phyloP scores from a whole-genome alignment of 306 rosid genomes.

The Calophaca sinica region DNA sequence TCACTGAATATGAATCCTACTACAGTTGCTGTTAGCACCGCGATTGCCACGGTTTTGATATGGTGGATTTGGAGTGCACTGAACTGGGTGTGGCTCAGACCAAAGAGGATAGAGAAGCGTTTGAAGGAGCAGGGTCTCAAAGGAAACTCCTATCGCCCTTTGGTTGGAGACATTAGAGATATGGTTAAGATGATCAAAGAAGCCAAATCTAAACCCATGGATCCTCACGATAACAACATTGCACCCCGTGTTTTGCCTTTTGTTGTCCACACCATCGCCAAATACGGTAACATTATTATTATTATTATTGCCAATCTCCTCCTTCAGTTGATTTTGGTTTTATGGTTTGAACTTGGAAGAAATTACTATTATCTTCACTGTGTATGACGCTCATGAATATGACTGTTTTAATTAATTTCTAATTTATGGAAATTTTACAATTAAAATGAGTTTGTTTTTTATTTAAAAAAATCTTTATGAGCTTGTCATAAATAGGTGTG shows the following conservation, averaged over 20 bases:
- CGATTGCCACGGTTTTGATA: slow-evolving; percentile 29
- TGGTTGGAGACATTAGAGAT: slow-evolving; percentile 54
- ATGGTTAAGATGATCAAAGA: slow-evolving; percentile 50
- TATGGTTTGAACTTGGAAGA: too few species aligned
- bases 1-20: background rate
- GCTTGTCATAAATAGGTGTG: too few species aligned
- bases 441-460: too few species aligned
- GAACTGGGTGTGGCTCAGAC: slow-evolving; percentile 52
- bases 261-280: slow-evolving; percentile 52
- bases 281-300: slow-evolving; percentile 40
- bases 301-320: too few species aligned
- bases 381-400: too few species aligned
- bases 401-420: too few species aligned
- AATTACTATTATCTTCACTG: too few species aligned
- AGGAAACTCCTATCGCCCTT: slow-evolving; percentile 47
- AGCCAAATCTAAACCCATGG: slow-evolving; percentile 50
- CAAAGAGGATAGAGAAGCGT: slow-evolving; percentile 51
- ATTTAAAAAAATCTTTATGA: too few species aligned
- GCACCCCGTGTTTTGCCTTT: slow-evolving; percentile 55
- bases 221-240: slow-evolving; percentile 49
- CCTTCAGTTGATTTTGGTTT: too few species aligned
- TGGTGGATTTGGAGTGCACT: slow-evolving; percentile 55
- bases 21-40: slow-evolving; percentile 22
- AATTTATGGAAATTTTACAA: too few species aligned
- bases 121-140: slow-evolving; percentile 46